Evolutionary conservation across 257 asterid genomes (phyloP), one percentile per base, ranked within the genome.

Genomic region (Solanum etuberosum): DNA sequence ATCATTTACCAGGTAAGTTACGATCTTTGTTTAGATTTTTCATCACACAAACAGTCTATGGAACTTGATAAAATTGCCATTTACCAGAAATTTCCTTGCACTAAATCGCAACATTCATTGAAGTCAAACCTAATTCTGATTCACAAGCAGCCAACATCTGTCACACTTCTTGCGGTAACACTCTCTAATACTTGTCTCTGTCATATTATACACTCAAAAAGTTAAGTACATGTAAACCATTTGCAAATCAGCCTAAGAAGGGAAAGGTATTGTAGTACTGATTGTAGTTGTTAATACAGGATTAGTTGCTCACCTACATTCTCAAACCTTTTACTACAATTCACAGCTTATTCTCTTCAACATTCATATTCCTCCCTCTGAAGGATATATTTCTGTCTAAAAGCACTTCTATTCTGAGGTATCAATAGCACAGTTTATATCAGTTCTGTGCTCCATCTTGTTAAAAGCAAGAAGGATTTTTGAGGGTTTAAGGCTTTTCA

Each of bases 141-240:
- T 83, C 94, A 93, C 92, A 92, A 88, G 90, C 94, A 93, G 91
- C 95, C 93, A 85, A 90, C 93, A 40, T 88, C 86, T 67, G 91
- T 94, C 86, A 95, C 91, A 91, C 97, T 97, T 91, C 88, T 93
- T 16, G 98, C 96, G 91, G 98, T 95, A 94, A 38, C 34, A 14
- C 13, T 38, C 21, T 38, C 34, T 38, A 76, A 38, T 38, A 38
- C 34, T 76, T 38, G 57, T 31, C 23, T 37, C 51, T 13, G 34
- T 76, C 46, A 37, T 74, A 23, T 42, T 73, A 38, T 38, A 23
- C 83, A 23, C 5, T 73, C 16, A 10, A 37, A 74, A 38, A 23
- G 54, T 12, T 74, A 35, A 35, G 18, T 21, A 72, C 43, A 37
- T 37, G 54, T 74, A 16, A 43, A 4, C 84, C 37, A 78, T 43